Conservation (phyloP, 805 yeast species). For the Lachancea nothofagi region DNA sequence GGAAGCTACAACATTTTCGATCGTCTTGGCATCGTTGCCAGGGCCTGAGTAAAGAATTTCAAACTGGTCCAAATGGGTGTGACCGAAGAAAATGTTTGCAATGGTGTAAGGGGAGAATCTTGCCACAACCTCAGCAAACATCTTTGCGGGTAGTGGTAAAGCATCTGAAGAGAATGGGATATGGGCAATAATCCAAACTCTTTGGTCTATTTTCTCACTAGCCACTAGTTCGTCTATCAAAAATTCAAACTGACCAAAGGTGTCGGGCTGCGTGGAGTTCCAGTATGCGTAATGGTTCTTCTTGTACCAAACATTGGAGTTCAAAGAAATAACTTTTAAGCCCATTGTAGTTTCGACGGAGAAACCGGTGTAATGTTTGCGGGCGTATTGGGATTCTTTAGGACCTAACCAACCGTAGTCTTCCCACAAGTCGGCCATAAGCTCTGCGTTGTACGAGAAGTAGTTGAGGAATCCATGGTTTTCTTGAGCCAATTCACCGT, state of each 20-base stretch:
- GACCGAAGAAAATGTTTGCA: slow-evolving; percentile 66
- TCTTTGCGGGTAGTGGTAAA: slow-evolving; percentile 54
- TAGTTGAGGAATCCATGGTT: slow-evolving; percentile 40
- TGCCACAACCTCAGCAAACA: slow-evolving; percentile 52
- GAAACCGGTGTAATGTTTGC: slow-evolving; percentile 56
- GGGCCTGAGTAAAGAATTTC: slow-evolving; percentile 48
- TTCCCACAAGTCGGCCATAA: slow-evolving; percentile 45
- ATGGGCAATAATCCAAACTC: slow-evolving; percentile 73
- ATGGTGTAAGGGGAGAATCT: slow-evolving; percentile 65
- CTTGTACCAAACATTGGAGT: slow-evolving; percentile 63
- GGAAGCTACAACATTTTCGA: slow-evolving; percentile 45
- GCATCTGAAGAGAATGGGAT: slow-evolving; percentile 59
- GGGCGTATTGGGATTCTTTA: slow-evolving; percentile 32
- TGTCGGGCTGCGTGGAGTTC: slow-evolving; percentile 49
- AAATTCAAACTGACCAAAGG: slow-evolving; percentile 59
- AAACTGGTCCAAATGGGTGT: slow-evolving; percentile 66
- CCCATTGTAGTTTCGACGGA: slow-evolving; percentile 51
- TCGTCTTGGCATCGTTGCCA: slow-evolving; percentile 38
- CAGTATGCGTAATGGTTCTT: slow-evolving; percentile 54
- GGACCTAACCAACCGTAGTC: slow-evolving; percentile 42
- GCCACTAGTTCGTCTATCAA: slow-evolving; percentile 56
- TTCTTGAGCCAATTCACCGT: slow-evolving; percentile 59
- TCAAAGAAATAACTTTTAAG: slow-evolving; percentile 54
- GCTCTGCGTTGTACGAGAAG: slow-evolving; percentile 44
- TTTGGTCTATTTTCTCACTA: slow-evolving; percentile 50